phyloP scores from a whole-genome alignment of 495 filamentous ascomycete species.

The Podospora sp. region DNA sequence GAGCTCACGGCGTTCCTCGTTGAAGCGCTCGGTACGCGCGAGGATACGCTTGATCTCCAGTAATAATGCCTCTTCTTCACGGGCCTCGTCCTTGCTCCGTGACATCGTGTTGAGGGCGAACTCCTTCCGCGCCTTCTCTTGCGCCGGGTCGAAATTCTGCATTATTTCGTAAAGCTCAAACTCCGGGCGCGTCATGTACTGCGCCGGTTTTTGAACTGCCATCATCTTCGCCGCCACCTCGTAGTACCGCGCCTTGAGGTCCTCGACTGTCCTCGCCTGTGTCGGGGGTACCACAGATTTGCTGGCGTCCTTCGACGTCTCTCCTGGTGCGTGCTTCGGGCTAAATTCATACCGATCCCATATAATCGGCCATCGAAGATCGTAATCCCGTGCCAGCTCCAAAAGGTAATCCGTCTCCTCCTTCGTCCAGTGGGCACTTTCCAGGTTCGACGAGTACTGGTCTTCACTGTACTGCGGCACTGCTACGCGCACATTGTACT shows the following conservation, averaged over 20 bases:
- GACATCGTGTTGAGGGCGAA: slow-evolving; percentile 77
- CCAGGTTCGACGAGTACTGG: slow-evolving; percentile 77
- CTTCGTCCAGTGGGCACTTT: slow-evolving; percentile 77
- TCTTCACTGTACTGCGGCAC: slow-evolving; percentile 81
- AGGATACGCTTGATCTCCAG: slow-evolving; percentile 89
- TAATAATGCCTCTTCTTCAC: slow-evolving; percentile 87
- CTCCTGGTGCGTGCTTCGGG: slow-evolving; percentile 44
- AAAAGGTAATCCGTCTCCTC: slow-evolving; percentile 93
- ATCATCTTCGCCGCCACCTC: slow-evolving; percentile 81
- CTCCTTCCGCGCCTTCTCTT: slow-evolving; percentile 78
- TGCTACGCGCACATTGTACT: slow-evolving; percentile 78
- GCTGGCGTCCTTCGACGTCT: slow-evolving; percentile 32
- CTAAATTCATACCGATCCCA: slow-evolving; percentile 87
- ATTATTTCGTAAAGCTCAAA: slow-evolving; percentile 80
- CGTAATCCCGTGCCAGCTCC: slow-evolving; percentile 69
- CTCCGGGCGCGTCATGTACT: slow-evolving; percentile 82
- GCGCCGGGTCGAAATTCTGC: slow-evolving; percentile 76
- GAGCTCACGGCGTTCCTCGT: slow-evolving; percentile 87
- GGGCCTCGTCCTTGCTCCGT: slow-evolving; percentile 81
- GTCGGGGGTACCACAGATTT: slow-evolving; percentile 52
- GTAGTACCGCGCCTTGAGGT: slow-evolving; percentile 91
- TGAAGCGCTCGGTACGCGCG: slow-evolving; percentile 74
- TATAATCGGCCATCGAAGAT: slow-evolving; percentile 88
- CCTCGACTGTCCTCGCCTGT: slow-evolving; percentile 72
- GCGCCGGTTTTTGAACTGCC: slow-evolving; percentile 75